A percentile compares a stretch with the other conserved stretches of the same genome.
Evolutionary conservation across 2,329 filamentous ascomycete species (phyloP).

Genomic region (Trichoderma citrinoviride): DNA sequence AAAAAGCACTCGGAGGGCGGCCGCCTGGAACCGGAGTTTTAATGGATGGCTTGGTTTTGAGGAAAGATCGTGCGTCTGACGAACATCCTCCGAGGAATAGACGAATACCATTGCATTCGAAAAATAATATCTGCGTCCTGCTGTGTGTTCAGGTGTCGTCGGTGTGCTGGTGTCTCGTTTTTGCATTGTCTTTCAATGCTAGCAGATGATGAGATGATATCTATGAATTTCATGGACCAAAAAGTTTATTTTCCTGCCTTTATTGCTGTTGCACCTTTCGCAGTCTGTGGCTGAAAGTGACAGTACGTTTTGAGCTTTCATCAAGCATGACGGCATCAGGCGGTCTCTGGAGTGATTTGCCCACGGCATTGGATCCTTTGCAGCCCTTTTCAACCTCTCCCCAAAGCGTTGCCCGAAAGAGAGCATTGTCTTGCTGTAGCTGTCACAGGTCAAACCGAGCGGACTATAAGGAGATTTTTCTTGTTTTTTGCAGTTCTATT

Average conservation of each 20-base stretch:
- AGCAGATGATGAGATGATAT: background rate
- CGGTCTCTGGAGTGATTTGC: background rate
- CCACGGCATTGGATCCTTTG: background rate
- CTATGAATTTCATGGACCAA: slow-evolving; percentile 4
- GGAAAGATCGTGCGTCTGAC: slow-evolving; percentile 43
- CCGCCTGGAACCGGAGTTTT: slow-evolving; percentile 48
- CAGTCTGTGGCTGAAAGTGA: background rate
- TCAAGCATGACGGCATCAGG: background rate
- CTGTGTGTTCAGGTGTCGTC: background rate
- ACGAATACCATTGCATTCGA: slow-evolving; percentile 45
- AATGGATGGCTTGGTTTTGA: slow-evolving; percentile 46
- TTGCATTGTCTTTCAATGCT: background rate
- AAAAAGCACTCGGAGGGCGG: slow-evolving; percentile 41
- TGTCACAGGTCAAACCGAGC: background rate
- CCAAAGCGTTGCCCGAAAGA: background rate
- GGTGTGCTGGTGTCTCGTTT: background rate
- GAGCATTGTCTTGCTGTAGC: no score
- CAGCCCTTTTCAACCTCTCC: background rate
- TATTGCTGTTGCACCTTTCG: background rate
- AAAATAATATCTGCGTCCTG: slow-evolving; percentile 22
- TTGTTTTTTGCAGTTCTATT: slow-evolving; percentile 21
- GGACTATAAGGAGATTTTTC: background rate
- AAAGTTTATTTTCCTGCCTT: background rate
- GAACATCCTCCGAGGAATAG: slow-evolving; percentile 43
- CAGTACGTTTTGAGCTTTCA: background rate